Conservation (phyloP, 1,284 basidiomycete genomes). For the Cronartium ribicola region DNA sequence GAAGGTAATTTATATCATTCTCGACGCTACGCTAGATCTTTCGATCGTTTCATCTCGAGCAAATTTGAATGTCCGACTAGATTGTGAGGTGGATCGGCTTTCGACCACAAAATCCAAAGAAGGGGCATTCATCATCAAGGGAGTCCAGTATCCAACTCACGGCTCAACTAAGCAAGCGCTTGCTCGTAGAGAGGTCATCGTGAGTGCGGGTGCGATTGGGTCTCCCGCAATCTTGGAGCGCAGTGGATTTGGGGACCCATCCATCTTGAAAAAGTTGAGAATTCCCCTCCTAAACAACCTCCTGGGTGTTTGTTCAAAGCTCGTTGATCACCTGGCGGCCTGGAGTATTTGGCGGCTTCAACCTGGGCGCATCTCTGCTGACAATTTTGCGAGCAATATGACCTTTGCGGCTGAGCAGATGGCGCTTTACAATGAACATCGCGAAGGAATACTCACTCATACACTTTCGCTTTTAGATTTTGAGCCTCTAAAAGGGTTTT, state of each 20-base stretch:
- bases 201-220: conserved; percentile 47
- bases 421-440: conserved; percentile 6
- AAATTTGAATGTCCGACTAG: conserved; percentile 19
- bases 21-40: conserved; percentile 6
- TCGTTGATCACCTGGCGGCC: conserved; percentile 44
- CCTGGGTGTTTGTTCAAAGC: conserved; percentile 45
- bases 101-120: conserved; percentile 15
- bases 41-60: conserved; percentile 8
- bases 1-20: not conserved
- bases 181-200: conserved; percentile 45
- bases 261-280: conserved; percentile 41
- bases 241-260: conserved; percentile 46
- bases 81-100: conserved; percentile 17
- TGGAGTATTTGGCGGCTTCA: conserved; percentile 22
- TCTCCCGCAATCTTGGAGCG: conserved; percentile 49
- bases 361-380: conserved; percentile 20
- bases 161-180: conserved; percentile 26
- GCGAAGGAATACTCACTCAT: conserved; percentile 14
- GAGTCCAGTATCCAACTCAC: conserved; percentile 22
- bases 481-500: conserved; percentile 17
- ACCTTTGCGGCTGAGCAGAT: conserved; percentile 28
- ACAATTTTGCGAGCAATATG: conserved; percentile 21
- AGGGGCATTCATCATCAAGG: not conserved
- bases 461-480: conserved; percentile 19
- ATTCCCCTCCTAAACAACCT: conserved; percentile 43